Percentiles rank a stretch among this genome's conserved stretches.
These are phyloP conservation scores for Clonostachys rosea DNA, from an alignment of 2,329 filamentous ascomycete genomes.

Conservation along the genomic window DNA sequence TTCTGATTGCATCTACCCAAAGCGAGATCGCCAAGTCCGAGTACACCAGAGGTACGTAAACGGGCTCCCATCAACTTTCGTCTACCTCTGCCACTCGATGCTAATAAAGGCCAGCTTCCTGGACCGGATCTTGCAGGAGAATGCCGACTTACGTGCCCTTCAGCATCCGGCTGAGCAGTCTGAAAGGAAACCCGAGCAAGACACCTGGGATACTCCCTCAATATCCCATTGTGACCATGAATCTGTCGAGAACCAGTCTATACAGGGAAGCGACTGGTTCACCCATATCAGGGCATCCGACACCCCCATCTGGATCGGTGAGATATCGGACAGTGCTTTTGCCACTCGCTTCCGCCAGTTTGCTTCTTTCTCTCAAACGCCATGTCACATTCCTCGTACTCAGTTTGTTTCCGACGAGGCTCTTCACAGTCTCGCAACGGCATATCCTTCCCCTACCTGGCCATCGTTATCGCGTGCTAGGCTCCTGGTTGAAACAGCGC, in stretches of 20 bases:
- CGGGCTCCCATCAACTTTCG: background rate
- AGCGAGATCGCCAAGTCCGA: slow-evolving; percentile 21
- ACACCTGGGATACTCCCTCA: no score
- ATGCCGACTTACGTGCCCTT: slow-evolving; percentile 2
- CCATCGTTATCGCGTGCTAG: slow-evolving; percentile 6
- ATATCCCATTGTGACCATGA: slow-evolving; percentile 13
- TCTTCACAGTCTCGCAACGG: slow-evolving; percentile 11
- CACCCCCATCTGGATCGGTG: slow-evolving; percentile 26
- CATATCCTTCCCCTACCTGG: slow-evolving; percentile 17
- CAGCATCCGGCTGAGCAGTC: background rate
- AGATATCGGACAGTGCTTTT: slow-evolving; percentile 27
- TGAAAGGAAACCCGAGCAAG: no score
- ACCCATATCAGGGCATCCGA: slow-evolving; percentile 22
- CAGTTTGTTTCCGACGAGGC: slow-evolving; percentile 23
- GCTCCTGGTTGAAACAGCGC: slow-evolving; percentile 25
- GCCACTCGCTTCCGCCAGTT: slow-evolving; percentile 26
- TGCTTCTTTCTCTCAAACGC: slow-evolving; percentile 18
- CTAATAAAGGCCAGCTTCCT: slow-evolving; percentile 16
- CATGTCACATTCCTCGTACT: slow-evolving; percentile 23
- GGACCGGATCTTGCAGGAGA: slow-evolving; percentile 25
- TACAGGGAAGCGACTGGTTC: slow-evolving; percentile 18
- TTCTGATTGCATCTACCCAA: slow-evolving; percentile 22
- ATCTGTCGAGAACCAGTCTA: background rate
- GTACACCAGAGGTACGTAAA: slow-evolving; percentile 8
- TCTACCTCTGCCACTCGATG: slow-evolving; percentile 7